These are phyloP conservation scores for Gracilaria caudata DNA, from an alignment of 23 red algal species.

Conservation along the genomic window DNA sequence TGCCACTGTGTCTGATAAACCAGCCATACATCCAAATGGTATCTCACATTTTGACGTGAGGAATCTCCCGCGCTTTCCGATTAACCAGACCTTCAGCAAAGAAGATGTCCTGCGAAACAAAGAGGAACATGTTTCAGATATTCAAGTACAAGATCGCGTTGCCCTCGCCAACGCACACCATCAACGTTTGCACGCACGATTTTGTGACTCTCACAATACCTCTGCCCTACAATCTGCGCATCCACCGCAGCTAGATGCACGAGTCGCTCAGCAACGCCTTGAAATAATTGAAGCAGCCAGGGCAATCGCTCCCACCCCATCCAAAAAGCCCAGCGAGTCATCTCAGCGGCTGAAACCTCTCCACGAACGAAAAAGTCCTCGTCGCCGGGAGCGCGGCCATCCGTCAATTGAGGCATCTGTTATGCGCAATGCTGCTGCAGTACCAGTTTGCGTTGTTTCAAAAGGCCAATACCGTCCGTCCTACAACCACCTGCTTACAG, in stretches of 20 bases:
- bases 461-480: slow-evolving; percentile 28
- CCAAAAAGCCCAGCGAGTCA: not conserved
- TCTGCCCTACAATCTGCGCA: not conserved
- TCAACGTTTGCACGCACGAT: slow-evolving; percentile 46
- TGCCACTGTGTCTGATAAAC: slow-evolving; percentile 3
- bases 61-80: slow-evolving; percentile 33
- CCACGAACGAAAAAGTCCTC: slow-evolving; percentile 24
- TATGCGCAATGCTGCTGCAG: slow-evolving; percentile 28
- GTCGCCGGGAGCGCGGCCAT: slow-evolving; percentile 18
- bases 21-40: slow-evolving; percentile 21
- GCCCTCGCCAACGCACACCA: slow-evolving; percentile 39
- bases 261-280: slow-evolving; percentile 45
- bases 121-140: slow-evolving; percentile 21
- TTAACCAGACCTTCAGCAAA: slow-evolving; percentile 36
- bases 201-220: slow-evolving; percentile 12
- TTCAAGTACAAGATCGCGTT: slow-evolving; percentile 21
- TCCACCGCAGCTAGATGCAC: slow-evolving; percentile 27
- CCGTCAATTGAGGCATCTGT: slow-evolving; percentile 28
- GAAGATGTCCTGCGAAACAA: slow-evolving; percentile 27
- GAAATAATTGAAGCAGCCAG: slow-evolving; percentile 30
- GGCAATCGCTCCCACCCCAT: not conserved
- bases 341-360: slow-evolving; percentile 1
- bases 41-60: slow-evolving; percentile 54
- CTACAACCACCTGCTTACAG: slow-evolving; percentile 34
- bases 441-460: slow-evolving; percentile 40